Evolutionary conservation across 2,329 filamentous ascomycete genomes (phyloP).

Genomic region (Cladosporium sp.): DNA sequence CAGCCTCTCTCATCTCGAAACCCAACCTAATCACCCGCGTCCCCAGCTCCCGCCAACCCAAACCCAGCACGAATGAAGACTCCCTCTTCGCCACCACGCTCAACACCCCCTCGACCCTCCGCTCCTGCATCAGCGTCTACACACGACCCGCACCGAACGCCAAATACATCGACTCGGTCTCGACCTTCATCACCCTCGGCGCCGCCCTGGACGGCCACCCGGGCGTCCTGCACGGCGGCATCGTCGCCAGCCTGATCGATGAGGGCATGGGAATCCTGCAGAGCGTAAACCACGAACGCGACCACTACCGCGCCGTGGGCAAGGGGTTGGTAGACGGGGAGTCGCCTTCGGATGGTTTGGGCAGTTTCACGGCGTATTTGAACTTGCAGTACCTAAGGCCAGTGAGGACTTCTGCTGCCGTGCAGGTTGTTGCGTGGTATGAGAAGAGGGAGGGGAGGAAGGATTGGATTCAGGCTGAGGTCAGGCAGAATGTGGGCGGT

Average conservation of each 20-base stretch:
- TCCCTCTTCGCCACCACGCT: constrained; percentile 52
- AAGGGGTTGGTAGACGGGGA: constrained; percentile 20
- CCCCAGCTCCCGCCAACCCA: constrained; percentile 36
- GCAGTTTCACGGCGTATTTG: constrained; percentile 50
- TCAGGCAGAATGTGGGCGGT: constrained; percentile 33
- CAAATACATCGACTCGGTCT: constrained; percentile 32
- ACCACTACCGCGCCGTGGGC: constrained; percentile 12
- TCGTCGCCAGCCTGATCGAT: constrained; percentile 56
- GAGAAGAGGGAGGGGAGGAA: constrained; percentile 52
- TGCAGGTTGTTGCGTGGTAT: constrained; percentile 43
- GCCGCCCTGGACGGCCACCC: constrained; percentile 52
- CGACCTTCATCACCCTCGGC: constrained; percentile 44
- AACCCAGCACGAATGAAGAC: constrained; percentile 42
- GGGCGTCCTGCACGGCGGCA: constrained; percentile 53
- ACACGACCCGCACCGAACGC: constrained; percentile 26
- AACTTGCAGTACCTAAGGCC: constrained; percentile 54
- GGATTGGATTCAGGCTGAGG: constrained; percentile 44
- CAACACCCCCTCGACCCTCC: constrained; percentile 47
- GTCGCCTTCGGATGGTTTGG: constrained; percentile 19
- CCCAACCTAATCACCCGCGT: constrained; percentile 37
- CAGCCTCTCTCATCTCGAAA: constrained; percentile 22
- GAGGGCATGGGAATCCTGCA: constrained; percentile 53
- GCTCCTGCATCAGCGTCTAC: constrained; percentile 43
- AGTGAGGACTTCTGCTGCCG: constrained; percentile 45
- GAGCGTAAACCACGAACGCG: constrained; percentile 37